Evolutionary conservation across 139 green algal species (phyloP).

Genomic region (Coelastrella sp.): DNA sequence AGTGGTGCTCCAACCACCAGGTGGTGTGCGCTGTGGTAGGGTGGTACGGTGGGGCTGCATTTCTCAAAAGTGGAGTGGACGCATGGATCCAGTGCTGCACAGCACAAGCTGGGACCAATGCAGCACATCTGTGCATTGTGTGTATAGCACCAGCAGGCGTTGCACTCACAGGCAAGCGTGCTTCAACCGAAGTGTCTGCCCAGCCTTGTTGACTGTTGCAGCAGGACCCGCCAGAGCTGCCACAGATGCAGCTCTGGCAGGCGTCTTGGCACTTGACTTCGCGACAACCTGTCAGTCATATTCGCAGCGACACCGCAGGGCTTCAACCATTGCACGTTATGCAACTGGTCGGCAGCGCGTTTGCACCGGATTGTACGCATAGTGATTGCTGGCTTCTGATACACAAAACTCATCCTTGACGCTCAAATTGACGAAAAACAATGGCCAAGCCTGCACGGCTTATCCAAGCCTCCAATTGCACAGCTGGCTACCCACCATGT

Average conservation of each 20-base stretch:
- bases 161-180: not conserved
- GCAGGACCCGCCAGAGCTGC: not conserved
- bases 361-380: too few relatives aligned
- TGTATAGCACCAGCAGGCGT: not conserved
- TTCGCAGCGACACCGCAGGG: too few relatives aligned
- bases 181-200: not conserved
- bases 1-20: too few relatives aligned
- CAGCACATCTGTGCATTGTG: not conserved
- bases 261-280: not conserved
- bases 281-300: not conserved
- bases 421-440: not conserved
- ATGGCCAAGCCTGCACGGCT: not conserved
- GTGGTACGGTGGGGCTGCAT: too few relatives aligned
- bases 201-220: not conserved
- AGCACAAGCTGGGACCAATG: not conserved
- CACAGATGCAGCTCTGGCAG: not conserved
- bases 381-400: too few relatives aligned
- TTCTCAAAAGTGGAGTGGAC: too few relatives aligned
- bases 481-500: not conserved
- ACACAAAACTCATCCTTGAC: not conserved
- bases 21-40: too few relatives aligned
- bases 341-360: too few relatives aligned
- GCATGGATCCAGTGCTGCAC: not conserved
- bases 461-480: too few relatives aligned
- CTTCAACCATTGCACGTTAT: too few relatives aligned